Evolutionary conservation across 1,284 basidiomycete species (phyloP), one percentile per base, ranked within the genome.

Genomic region (Boletus mariae): DNA sequence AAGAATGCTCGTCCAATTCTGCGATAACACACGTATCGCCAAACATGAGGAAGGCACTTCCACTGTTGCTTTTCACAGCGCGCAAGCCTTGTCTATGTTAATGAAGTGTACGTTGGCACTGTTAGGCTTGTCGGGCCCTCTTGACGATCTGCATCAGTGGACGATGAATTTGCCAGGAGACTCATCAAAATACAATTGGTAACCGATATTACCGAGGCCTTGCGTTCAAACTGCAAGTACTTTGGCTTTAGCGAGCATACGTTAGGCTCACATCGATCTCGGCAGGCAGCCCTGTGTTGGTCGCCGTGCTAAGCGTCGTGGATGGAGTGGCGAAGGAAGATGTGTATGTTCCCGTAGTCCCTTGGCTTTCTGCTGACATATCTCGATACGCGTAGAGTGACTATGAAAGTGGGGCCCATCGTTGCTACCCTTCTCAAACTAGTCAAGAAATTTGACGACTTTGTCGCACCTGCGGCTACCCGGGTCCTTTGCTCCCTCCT

Each of bases 381-480:
- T 44, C 26, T 2, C 26, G 64, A 58, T 43, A 17, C 45, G 17
- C 2, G 58, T 8, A 60, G 57, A 43, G 42, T 1, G 7, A 12
- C 35, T 4, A 57, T 62, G 54, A 58, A 41, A 45, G 4, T 37
- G 0, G 53, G 53, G 2, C 43, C 50, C 0, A 57, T 46, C 1
- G 28, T 63, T 8, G 37, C 52, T 13, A 59, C 58, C 1, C 54
- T 67, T 47, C 48, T 68, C 40, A 68, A 49, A 28, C 29, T 67
- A 10, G 46, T 61, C 37, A 50, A 52, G 17, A 51, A 51, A 25
- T 56, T 31, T 29, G 68, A 70, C 25, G 62, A 70, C 45, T 67
- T 66, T 34, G 68, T 67, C 10, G 52, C 65, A n/a, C 67, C 68
- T 0, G 63, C 62, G 5, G 68, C 68, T 10, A 58, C 53, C 5